Evolutionary conservation across 2,329 filamentous ascomycete species (phyloP).

Genomic region (Phaeosphaeria sp.): DNA sequence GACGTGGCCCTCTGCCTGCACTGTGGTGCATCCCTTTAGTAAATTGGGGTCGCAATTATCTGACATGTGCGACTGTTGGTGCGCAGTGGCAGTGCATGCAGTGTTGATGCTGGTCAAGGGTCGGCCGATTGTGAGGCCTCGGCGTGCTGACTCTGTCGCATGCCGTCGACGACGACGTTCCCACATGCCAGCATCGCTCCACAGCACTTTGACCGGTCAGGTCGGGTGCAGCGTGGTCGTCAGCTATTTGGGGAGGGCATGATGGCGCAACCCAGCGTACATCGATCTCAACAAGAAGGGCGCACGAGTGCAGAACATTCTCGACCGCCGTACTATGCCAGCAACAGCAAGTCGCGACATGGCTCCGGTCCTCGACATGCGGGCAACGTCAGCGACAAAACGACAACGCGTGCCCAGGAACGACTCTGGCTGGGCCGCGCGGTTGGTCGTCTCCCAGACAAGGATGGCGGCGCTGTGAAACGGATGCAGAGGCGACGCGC

Average conservation of each 20-base stretch:
- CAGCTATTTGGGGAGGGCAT: neutral
- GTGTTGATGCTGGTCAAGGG: neutral
- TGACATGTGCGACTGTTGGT: neutral
- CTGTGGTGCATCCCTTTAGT: neutral
- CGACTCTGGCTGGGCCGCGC: neutral
- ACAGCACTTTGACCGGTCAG: neutral
- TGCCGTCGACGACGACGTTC: neutral
- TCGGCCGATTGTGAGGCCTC: neutral
- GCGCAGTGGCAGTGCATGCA: neutral
- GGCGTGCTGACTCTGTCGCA: too few relatives aligned
- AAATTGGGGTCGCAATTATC: neutral
- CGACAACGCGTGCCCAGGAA: conserved; percentile 1
- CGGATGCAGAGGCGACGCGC: conserved; percentile 6
- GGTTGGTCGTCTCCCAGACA: neutral
- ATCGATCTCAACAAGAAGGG: neutral
- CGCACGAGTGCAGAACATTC: conserved; percentile 3
- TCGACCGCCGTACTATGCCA: conserved; percentile 2
- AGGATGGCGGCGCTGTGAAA: conserved; percentile 6
- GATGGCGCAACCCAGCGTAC: neutral
- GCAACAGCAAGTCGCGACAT: neutral
- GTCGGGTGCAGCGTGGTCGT: neutral
- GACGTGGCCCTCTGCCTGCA: neutral
- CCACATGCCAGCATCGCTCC: conserved; percentile 4
- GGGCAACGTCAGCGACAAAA: conserved; percentile 12
- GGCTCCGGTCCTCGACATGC: conserved; percentile 1